Evolutionary conservation across 805 yeast genomes (phyloP), one percentile per base, ranked within the genome.

Genomic region (Metschnikowia vanudenii): DNA sequence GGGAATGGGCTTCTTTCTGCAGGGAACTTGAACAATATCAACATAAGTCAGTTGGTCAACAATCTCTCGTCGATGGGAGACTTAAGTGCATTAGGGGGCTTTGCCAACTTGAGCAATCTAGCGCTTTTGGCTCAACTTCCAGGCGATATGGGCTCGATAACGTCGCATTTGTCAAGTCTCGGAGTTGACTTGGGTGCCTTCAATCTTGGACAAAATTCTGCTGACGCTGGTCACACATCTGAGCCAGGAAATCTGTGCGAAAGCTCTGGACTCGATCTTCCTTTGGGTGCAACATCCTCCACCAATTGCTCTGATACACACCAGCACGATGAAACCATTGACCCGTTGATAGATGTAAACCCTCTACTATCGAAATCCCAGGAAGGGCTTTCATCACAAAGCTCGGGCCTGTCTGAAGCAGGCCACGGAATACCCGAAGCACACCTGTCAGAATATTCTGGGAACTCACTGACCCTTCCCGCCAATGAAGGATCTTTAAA

Each of bases 71-170:
- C 67, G 14, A 42, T 67, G 13, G 67, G 71, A 13, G 73, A 70
- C 45, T 52, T 70, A 35, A 59, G 68, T 43, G 55, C 60, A 18
- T 52, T 71, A 14, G 73, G 73, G 4, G 68, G 65, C 47, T 50
- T 71, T 36, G 72, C 76, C 11, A 69, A 63, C 50, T 57, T 72
- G 35, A 62, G 68, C 30, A 70, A 67, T 47, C 60, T 72, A 40
- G 76, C 76, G 1, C 63, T 69, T 10, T 60, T 72, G 50, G 77
- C 77, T 1, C 74, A 71, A 45, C 56, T 71, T 19, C 76, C 75
- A 4, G 61, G 68, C 9, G 76, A 71, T 48, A 57, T 70, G 43
- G 61, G 65, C 40, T 68, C 64, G 41, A 55, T 71, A 43, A 67
- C 71, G n/a, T 55, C 67, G 3, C 55, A 51, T 31, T 37, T 47